A percentile compares a stretch with the other conserved stretches of the same genome.
Evolutionary conservation across 306 rosid genomes (phyloP).

Genomic region (Lotus japonicus): DNA sequence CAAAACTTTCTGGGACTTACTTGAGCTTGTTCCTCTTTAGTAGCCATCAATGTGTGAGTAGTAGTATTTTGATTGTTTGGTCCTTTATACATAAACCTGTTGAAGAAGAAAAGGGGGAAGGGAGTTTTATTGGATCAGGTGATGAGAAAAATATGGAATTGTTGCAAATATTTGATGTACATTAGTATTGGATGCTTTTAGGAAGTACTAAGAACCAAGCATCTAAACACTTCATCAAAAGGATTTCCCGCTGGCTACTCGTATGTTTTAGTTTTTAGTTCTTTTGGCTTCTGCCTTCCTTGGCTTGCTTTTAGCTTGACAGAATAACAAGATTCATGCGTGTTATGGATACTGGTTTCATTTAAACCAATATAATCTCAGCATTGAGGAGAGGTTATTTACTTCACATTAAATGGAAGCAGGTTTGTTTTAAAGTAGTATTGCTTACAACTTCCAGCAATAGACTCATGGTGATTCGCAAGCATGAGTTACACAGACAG

Average conservation of each 20-base stretch:
- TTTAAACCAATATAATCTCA: neutral
- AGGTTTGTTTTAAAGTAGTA: neutral
- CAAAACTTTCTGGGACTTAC: too few relatives aligned
- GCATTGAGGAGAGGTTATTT: neutral
- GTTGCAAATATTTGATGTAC: neutral
- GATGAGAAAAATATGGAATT: neutral
- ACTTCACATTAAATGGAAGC: neutral
- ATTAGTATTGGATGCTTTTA: neutral
- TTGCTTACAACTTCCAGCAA: neutral
- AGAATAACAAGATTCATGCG: neutral
- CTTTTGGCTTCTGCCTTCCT: conserved; percentile 1
- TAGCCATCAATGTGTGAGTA: neutral
- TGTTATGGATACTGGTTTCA: neutral
- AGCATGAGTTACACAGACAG: neutral
- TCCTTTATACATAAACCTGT: neutral
- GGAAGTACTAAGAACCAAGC: neutral
- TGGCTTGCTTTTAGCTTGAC: neutral
- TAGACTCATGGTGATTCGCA: neutral
- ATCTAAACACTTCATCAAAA: neutral
- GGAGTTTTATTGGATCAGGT: neutral
- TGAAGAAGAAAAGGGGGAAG: neutral
- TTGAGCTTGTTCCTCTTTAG: too few relatives aligned
- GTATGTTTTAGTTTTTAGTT: neutral
- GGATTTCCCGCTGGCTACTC: neutral
- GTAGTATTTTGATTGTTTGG: neutral